Evolutionary conservation across 371 early-diverging fungal genomes (phyloP), one percentile per base, ranked within the genome.

Genomic region (Zancudomyces culisetae): DNA sequence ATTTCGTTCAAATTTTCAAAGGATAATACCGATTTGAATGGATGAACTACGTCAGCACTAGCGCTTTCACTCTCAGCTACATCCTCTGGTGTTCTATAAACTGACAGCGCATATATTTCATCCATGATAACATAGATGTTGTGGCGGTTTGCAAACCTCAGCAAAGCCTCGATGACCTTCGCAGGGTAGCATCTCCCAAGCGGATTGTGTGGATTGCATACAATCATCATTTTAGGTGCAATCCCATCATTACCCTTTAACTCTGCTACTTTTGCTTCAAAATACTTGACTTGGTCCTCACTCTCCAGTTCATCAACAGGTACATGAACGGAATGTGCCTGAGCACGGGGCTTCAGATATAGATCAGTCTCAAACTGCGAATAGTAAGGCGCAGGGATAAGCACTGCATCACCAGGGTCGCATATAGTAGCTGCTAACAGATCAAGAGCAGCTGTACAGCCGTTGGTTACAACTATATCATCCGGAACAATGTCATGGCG

Each of bases 51-150:
- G 15, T 35, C 50, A 47, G 26, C 29, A 21, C 29, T 40, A 20
- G 2, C 53, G 2, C 28, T 26, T 24, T 27, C 51, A 10, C 2
- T 10, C 29, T 26, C 18, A 2, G 8, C 10, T 35, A 10, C 15
- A 35, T 35, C 10, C 19, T 52, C 45, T 1, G 64, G 49, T 21
- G 46, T 49, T 19, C 52, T 47, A 55, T 74, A 82, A 12, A 76
- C 66, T 0, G 84, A 81, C 15, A 86, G 62, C 3, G 78, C 85
- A 61, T 87, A 89, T 27, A 89, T 80, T 55, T 89, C 90, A 59
- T 89, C 89, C 55, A 73, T 69, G 3, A 85, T 59, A n/a, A 78
- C 64, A 54, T 81, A 85, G 6, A 89, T 50, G 18, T 71, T 54
- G 54, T 82, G 73, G 28, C 56, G 60, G 28, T 71, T 69, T 2